These are phyloP conservation scores for Davidsoniella australis DNA, from an alignment of 2,329 filamentous ascomycete genomes.

Conservation along the genomic window DNA sequence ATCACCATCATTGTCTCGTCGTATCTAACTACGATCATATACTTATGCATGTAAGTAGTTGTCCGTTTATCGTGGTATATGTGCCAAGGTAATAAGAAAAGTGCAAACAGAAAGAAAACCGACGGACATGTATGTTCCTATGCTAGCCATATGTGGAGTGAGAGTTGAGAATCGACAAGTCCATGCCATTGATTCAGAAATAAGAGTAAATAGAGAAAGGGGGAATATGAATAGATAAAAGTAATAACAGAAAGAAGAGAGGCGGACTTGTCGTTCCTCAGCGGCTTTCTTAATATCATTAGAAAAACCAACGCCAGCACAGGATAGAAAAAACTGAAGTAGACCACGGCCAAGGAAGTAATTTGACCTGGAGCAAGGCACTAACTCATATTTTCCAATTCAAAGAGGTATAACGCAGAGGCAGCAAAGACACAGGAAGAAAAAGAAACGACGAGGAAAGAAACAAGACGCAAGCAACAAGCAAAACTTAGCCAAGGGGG, in stretches of 20 bases:
- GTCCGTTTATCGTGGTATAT: too few species aligned
- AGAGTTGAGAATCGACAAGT: constrained; percentile 2
- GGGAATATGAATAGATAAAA: constrained; percentile 13
- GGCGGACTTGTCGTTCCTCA: constrained; percentile 5
- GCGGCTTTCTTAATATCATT: constrained; percentile 8
- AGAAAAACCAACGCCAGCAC: constrained; percentile 13
- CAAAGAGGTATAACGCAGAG: constrained; percentile 13
- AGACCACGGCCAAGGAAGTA: constrained; percentile 3
- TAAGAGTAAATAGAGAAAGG: constrained; percentile 9
- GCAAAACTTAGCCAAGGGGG: constrained; percentile 17
- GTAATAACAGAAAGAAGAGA: constrained; percentile 11
- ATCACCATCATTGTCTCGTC: too few species aligned
- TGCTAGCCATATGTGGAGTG: neutral
- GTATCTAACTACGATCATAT: too few species aligned
- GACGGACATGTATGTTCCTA: constrained; percentile 1
- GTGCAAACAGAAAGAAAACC: neutral
- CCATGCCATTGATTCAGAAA: constrained; percentile 4
- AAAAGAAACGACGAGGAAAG: constrained; percentile 15
- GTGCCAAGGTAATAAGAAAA: too few species aligned
- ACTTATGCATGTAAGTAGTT: too few species aligned
- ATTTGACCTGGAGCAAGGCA: constrained; percentile 9
- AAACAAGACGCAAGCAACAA: constrained; percentile 31
- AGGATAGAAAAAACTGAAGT: constrained; percentile 7
- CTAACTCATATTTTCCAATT: constrained; percentile 9
- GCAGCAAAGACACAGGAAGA: constrained; percentile 10